phyloP scores from a whole-genome alignment of 1,284 basidiomycete species.

The Xerocomus nothofagi region DNA sequence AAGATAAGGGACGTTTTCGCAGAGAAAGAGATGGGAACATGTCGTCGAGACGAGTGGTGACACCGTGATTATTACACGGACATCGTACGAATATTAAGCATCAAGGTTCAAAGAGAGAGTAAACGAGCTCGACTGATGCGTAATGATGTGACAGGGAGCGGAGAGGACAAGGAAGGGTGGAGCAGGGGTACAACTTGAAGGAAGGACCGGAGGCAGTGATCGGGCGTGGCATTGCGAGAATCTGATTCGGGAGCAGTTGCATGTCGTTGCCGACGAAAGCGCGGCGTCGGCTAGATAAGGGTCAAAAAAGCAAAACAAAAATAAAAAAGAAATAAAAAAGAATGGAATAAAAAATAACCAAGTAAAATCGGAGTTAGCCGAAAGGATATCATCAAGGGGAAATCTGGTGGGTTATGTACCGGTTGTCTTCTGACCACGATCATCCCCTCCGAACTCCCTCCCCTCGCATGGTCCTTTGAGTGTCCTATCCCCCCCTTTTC shows the following conservation, averaged over 20 bases:
- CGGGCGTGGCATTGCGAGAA: constrained; percentile 14
- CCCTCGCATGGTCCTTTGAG: constrained; percentile 41
- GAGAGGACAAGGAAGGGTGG: not conserved
- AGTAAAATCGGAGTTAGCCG: constrained; percentile 28
- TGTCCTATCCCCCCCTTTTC: constrained; percentile 37
- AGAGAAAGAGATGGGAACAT: not conserved
- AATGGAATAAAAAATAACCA: constrained; percentile 7
- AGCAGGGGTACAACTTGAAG: not conserved
- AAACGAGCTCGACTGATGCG: constrained; percentile 9
- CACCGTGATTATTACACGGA: constrained; percentile 6
- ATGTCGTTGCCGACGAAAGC: constrained; percentile 6
- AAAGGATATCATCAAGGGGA: constrained; percentile 22
- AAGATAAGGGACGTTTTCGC: constrained; percentile 8
- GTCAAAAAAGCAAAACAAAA: constrained; percentile 12
- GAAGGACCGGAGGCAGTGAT: constrained; percentile 12
- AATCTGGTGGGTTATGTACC: constrained; percentile 30
- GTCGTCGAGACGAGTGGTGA: constrained; percentile 2
- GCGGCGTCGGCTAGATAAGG: constrained; percentile 36
- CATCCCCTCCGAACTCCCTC: constrained; percentile 19
- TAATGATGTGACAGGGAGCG: constrained; percentile 1
- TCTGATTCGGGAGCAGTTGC: constrained; percentile 6
- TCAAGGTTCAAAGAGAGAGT: not conserved
- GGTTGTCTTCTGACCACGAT: constrained; percentile 31
- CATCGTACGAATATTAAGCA: not conserved
- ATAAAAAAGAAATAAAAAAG: constrained; percentile 8